A percentile compares a stretch with the other conserved stretches of the same genome.
Conservation (phyloP, 768 basidiomycete genomes). For the Leccinum imitatum region DNA sequence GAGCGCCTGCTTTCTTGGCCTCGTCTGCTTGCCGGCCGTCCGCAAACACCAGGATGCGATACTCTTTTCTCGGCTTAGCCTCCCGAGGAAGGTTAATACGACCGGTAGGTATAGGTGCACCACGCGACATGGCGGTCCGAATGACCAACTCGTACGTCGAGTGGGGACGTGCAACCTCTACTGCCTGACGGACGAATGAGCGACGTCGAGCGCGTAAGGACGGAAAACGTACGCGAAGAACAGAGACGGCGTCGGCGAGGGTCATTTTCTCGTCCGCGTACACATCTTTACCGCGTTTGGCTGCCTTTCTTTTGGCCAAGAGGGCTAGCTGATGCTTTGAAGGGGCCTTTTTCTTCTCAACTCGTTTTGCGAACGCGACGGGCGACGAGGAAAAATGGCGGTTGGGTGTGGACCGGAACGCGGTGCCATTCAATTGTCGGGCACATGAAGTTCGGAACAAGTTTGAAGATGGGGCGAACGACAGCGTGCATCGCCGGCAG, state of each 20-base stretch:
- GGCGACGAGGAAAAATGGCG: constrained; percentile 52
- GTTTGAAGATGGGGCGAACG: not conserved
- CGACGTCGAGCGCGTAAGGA: constrained; percentile 1
- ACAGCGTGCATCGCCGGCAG: constrained; percentile 26
- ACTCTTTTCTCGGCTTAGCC: constrained; percentile 65
- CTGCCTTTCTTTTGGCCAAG: constrained; percentile 58
- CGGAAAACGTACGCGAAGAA: constrained; percentile 58
- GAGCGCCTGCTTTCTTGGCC: constrained; percentile 84
- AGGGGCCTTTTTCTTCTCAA: constrained; percentile 56
- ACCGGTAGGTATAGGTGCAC: constrained; percentile 84
- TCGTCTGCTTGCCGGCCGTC: constrained; percentile 80
- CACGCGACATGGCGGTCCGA: constrained; percentile 75
- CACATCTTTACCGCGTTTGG: constrained; percentile 50
- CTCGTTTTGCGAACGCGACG: constrained; percentile 43
- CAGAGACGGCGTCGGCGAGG: constrained; percentile 62
- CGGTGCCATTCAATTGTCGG: constrained; percentile 7
- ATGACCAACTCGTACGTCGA: constrained; percentile 80
- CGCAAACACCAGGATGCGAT: constrained; percentile 90
- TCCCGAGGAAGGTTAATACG: constrained; percentile 84
- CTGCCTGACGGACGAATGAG: constrained; percentile 51
- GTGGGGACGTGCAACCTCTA: constrained; percentile 75
- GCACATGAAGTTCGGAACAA: not conserved
- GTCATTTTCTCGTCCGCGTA: constrained; percentile 68
- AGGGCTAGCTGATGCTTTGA: constrained; percentile 73
- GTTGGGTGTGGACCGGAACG: not conserved